Conservation (phyloP, 1,284 basidiomycete genomes). For the Psilocybe mexicana region DNA sequence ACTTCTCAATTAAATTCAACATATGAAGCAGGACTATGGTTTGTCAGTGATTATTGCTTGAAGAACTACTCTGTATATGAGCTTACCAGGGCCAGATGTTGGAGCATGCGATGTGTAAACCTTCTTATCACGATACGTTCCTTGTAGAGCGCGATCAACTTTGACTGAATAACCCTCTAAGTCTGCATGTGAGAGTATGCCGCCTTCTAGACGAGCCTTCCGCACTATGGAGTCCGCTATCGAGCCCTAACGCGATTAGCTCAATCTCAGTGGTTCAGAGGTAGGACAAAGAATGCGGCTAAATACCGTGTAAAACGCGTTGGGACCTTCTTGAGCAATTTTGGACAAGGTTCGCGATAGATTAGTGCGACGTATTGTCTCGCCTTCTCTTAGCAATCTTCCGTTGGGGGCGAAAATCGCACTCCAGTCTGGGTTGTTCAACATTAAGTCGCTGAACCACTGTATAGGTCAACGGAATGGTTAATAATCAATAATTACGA, state of each 20-base stretch:
- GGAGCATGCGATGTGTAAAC: slow-evolving; percentile 87
- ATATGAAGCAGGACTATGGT: slow-evolving; percentile 67
- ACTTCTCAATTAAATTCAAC: slow-evolving; percentile 77
- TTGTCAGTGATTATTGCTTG: neutral
- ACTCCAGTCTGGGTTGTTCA: slow-evolving; percentile 77
- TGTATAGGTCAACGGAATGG: slow-evolving; percentile 23
- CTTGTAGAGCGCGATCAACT: slow-evolving; percentile 73
- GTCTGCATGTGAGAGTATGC: slow-evolving; percentile 75
- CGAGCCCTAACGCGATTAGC: slow-evolving; percentile 48
- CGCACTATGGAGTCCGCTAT: slow-evolving; percentile 75
- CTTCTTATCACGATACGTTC: slow-evolving; percentile 74
- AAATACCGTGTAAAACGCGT: slow-evolving; percentile 72
- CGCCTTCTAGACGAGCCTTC: slow-evolving; percentile 73
- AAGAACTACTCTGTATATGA: neutral
- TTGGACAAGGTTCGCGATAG: slow-evolving; percentile 66
- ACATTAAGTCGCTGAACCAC: slow-evolving; percentile 65
- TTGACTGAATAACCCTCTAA: slow-evolving; percentile 70
- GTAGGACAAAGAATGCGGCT: slow-evolving; percentile 18
- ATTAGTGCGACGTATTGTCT: slow-evolving; percentile 68
- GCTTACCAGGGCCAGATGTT: slow-evolving; percentile 69
- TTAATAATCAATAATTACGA: slow-evolving; percentile 9
- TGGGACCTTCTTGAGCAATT: slow-evolving; percentile 69
- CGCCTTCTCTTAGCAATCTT: slow-evolving; percentile 68
- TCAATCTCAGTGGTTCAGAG: slow-evolving; percentile 5
- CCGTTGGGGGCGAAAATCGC: slow-evolving; percentile 83